Evolutionary conservation across 2,329 filamentous ascomycete genomes (phyloP).

Genomic region (Penicillium verrucosum): DNA sequence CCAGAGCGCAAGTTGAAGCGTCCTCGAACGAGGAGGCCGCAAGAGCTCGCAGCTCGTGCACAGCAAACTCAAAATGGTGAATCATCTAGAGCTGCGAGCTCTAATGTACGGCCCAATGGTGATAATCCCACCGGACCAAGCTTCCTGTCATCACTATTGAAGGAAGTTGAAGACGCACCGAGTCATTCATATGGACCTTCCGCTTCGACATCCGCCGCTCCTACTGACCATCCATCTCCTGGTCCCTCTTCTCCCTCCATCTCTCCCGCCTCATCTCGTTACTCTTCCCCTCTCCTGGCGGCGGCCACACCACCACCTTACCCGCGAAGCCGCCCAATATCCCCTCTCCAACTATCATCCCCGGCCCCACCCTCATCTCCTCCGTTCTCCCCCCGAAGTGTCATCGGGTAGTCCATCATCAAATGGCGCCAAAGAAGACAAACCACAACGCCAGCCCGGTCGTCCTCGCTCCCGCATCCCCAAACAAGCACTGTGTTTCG

Average conservation of each 20-base stretch:
- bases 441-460: slow-evolving; percentile 10
- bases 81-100: slow-evolving; percentile 36
- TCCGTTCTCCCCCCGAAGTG: slow-evolving; percentile 65
- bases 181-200: slow-evolving; percentile 33
- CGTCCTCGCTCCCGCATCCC: slow-evolving; percentile 27
- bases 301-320: slow-evolving; percentile 41
- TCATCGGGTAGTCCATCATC: slow-evolving; percentile 55
- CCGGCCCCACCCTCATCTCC: slow-evolving; percentile 32
- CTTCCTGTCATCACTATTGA: slow-evolving; percentile 80
- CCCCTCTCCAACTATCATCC: slow-evolving; percentile 36
- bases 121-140: slow-evolving; percentile 60
- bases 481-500: slow-evolving; percentile 19
- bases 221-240: slow-evolving; percentile 37
- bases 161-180: slow-evolving; percentile 70
- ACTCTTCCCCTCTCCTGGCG: slow-evolving; percentile 39
- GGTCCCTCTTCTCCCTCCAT: slow-evolving; percentile 43
- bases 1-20: slow-evolving; percentile 83
- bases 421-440: slow-evolving; percentile 7
- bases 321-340: slow-evolving; percentile 33
- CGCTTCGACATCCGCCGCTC: slow-evolving; percentile 35
- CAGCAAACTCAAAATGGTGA: slow-evolving; percentile 43
- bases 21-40: slow-evolving; percentile 71
- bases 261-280: slow-evolving; percentile 41
- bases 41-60: slow-evolving; percentile 49
- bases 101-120: slow-evolving; percentile 31